Base-by-base conservation (phyloP, 1,139 yeast species). In the Yamadazyma epiphylla region DNA sequence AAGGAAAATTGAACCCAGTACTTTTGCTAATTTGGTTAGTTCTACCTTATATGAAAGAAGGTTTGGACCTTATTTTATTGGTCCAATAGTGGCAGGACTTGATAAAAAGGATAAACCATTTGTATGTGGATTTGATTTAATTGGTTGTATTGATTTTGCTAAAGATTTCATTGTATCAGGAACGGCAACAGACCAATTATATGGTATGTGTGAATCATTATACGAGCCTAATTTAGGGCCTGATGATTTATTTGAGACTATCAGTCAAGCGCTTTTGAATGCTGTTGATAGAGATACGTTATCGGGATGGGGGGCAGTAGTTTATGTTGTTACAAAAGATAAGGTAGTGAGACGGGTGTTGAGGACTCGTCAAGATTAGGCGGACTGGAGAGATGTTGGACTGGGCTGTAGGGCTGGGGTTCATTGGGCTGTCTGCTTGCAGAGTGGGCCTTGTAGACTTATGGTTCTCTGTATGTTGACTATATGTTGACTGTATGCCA, bases 251-350 rank as follows among this genome's bases (percentile, higher is more conserved):
- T 94, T 94, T 56, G 98, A 94, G 59, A 89, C 97, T 27, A 84
- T 89, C 46, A 82, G 95, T 48, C 99, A 94, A 63, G 89, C 96
- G 1, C 66, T 94, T 41, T 70, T 91, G 63, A 88, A 85, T 57
- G 97, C 96, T 14, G 94, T 85, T 26, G 99, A 94, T 58, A 83
- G 99, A 70, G 98, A 94, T 63, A 95, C 97, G 5, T 71, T 94
- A 42, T 81, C 95, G 30, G 98, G 98, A 40, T 91, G 97, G 96
- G 99, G 99, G 50, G 96, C 95, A 11, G 85, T 86, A 20, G 98
- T 94, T 23, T 89, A 91, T 58, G 67, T 94, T 38, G 77, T 94
- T 36, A 87, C 96, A 33, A 89, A 89, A 65, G 97, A 91, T 56
- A 84, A 86, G 58, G 94, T 91, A 35, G 74, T 79, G 32, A 88